These are phyloP conservation scores for Lentinus tigrinus DNA, from an alignment of 768 basidiomycete species.

Conservation along the genomic window DNA sequence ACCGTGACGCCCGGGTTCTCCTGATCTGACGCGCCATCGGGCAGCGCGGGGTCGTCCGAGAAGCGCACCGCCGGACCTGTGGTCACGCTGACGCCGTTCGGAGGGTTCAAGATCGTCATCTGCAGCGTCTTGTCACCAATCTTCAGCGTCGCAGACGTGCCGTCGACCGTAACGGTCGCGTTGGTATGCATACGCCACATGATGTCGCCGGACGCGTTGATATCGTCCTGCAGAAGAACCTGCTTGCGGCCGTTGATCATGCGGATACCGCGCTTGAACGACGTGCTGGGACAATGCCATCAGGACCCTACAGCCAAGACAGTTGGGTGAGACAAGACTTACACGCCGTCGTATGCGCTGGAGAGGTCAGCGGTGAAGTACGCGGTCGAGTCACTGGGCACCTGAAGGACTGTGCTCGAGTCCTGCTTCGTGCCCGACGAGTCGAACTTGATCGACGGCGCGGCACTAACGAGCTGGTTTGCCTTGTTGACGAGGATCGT, in stretches of 20 bases:
- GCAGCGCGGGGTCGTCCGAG: conserved; percentile 58
- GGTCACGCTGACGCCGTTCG: conserved; percentile 61
- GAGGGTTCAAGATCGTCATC: conserved; percentile 66
- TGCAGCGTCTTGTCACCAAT: conserved; percentile 68
- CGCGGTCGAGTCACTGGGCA: conserved; percentile 68
- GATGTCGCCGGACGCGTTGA: conserved; percentile 54
- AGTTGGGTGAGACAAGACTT: conserved; percentile 34
- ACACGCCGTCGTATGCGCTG: conserved; percentile 73
- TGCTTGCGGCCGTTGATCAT: conserved; percentile 80
- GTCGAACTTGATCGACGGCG: conserved; percentile 53
- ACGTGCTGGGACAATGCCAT: conserved; percentile 42
- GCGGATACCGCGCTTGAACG: conserved; percentile 82
- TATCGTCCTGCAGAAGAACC: conserved; percentile 91
- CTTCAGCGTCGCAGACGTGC: conserved; percentile 70
- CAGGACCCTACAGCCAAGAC: not conserved
- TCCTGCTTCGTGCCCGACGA: conserved; percentile 63
- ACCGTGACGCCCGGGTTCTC: conserved; percentile 78
- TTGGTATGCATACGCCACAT: conserved; percentile 97
- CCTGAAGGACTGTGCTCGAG: conserved; percentile 76
- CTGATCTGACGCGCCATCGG: conserved; percentile 60
- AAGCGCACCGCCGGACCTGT: conserved; percentile 56
- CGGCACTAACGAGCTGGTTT: conserved; percentile 79
- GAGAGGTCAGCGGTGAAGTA: conserved; percentile 77
- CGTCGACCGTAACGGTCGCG: conserved; percentile 63
- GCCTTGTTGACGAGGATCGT: conserved; percentile 71